Evolutionary conservation across 1,284 basidiomycete species (phyloP), one percentile per base, ranked within the genome.

Genomic region (Apiotrichum veenhuisii): DNA sequence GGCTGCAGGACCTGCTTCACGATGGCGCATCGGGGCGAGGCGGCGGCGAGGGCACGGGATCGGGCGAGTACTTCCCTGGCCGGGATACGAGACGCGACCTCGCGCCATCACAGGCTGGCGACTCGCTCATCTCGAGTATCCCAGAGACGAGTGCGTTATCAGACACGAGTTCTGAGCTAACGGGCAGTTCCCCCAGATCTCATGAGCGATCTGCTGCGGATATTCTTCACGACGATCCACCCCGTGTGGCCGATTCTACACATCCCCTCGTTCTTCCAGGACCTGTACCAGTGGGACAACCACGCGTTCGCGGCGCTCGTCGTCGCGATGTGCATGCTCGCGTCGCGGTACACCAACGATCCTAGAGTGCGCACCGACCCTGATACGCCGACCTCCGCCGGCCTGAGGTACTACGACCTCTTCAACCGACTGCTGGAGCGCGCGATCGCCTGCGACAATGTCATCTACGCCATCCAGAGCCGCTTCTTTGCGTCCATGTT

Each of bases 241-340:
- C 62, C 58, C 2, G 47, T 52, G 12, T 63, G 62, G 62, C 62
- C 62, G 9, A 60, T 63, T 36, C 42, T 63, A 11, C 62, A 63
- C 33, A 52, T 54, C 8, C 55, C 62, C 14, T 55, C 49, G 11
- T 63, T 63, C 38, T 55, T 59, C 27, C 22, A 48, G 18, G 54
- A 55, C 27, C 38, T 60, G 1, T 41, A 53, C n/a, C 54, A 50
- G 17, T 54, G 51, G 49, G 25, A 54, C 25, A 47, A 53, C 34
- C 52, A 60, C 38, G 38, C 38, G 15, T 60, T 60, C 23, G 54
- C 51, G 1, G 58, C 58, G 1, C 40, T 60, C 14, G 58, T 60
- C 10, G 54, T 57, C 8, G 40, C 54, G 9, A 60, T 60, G 58
- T 60, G 58, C 37, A 60, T 60, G 58, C 25, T 57, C n/a, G 58